These are phyloP conservation scores for Beauveria varroae DNA, from an alignment of 2,329 filamentous ascomycete genomes.

Conservation along the genomic window DNA sequence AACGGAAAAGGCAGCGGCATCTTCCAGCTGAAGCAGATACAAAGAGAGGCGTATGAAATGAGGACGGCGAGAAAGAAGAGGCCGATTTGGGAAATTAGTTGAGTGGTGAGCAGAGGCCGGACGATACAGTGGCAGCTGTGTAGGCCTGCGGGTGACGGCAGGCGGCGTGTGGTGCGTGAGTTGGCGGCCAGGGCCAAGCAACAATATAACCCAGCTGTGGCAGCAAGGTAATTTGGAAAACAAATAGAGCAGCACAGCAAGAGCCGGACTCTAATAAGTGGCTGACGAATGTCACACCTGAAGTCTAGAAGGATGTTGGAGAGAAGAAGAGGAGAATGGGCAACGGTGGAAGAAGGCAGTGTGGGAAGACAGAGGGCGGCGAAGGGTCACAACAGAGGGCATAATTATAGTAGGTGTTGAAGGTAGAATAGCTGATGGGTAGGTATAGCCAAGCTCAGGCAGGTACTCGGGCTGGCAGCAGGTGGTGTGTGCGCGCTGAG, in stretches of 20 bases:
- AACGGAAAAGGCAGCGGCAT: not conserved
- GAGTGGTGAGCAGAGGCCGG: not conserved
- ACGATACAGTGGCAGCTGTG: too few species aligned
- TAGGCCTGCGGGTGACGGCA: too few species aligned
- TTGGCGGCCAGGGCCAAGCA: not conserved
- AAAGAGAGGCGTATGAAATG: not conserved
- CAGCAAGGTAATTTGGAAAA: not conserved
- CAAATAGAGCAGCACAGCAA: not conserved
- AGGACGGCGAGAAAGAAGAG: not conserved
- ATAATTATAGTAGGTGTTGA: not conserved
- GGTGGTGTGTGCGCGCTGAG: too few species aligned
- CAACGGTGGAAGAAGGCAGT: not conserved
- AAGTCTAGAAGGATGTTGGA: not conserved
- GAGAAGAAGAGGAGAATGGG: not conserved
- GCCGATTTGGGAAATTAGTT: not conserved
- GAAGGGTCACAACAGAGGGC: not conserved
- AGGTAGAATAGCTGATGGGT: not conserved
- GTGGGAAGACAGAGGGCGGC: not conserved
- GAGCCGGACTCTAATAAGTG: slow-evolving; percentile 5
- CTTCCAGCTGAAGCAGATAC: not conserved
- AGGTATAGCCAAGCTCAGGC: too few species aligned
- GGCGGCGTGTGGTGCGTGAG: not conserved
- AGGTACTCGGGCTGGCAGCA: too few species aligned
- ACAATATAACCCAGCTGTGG: not conserved
- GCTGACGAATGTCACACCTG: not conserved